phyloP scores from a whole-genome alignment of 2,329 filamentous ascomycete species.

The Phaeoacremonium minimum region DNA sequence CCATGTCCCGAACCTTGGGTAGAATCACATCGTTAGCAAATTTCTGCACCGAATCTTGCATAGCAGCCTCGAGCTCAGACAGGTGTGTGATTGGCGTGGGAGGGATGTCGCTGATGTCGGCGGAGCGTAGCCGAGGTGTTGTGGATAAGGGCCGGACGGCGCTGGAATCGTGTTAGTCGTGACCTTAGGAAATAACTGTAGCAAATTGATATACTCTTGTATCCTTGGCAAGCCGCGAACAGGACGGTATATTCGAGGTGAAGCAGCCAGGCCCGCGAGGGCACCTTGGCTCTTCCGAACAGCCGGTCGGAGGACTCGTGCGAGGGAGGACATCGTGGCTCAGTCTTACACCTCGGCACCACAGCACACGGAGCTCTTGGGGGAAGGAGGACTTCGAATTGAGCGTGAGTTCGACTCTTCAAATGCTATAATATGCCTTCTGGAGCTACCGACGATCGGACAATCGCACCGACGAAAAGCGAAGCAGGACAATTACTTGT shows the following conservation, averaged over 20 bases:
- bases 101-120: slow-evolving; percentile 70
- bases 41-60: slow-evolving; percentile 85
- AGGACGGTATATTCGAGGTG: slow-evolving; percentile 16
- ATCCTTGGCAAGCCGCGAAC: slow-evolving; percentile 10
- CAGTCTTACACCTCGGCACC: no score
- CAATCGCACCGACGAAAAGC: no score
- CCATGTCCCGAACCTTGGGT: slow-evolving; percentile 93
- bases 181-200: no score
- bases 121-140: slow-evolving; percentile 47
- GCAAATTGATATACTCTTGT: slow-evolving; percentile 26
- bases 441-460: no score
- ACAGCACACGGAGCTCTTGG: no score
- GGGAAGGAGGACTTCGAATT: no score
- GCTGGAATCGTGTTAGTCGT: slow-evolving; percentile 6
- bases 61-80: slow-evolving; percentile 83
- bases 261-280: slow-evolving; percentile 20
- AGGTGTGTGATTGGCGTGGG: slow-evolving; percentile 92
- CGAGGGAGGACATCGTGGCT: slow-evolving; percentile 40
- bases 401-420: no score
- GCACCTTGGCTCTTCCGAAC: slow-evolving; percentile 38
- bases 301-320: slow-evolving; percentile 46
- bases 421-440: no score
- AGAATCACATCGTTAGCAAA: slow-evolving; percentile 87
- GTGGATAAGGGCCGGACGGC: slow-evolving; percentile 54
- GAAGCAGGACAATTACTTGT: no score